phyloP scores from a whole-genome alignment of 192 early-diverging fungal species.

The Paraglomus brasilianum region DNA sequence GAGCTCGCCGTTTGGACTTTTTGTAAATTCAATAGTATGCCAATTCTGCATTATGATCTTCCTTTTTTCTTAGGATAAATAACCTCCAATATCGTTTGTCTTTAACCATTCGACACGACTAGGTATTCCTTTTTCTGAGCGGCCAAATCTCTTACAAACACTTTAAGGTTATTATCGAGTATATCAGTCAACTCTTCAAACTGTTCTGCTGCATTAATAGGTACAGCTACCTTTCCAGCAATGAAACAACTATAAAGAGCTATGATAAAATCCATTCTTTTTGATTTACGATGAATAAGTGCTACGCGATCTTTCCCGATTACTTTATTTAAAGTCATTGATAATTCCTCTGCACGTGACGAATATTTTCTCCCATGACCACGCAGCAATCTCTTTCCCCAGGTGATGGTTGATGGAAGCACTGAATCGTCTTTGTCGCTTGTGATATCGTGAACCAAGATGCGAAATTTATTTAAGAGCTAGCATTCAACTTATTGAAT shows the following conservation, averaged over 20 bases:
- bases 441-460: constrained; percentile 2
- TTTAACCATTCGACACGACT: constrained; percentile 76
- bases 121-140: constrained; percentile 62
- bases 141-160: constrained; percentile 70
- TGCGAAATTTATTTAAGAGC: too few relatives aligned
- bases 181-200: constrained; percentile 76
- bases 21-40: constrained; percentile 88
- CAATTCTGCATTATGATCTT: constrained; percentile 60
- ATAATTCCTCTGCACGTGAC: constrained; percentile 68
- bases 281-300: constrained; percentile 75
- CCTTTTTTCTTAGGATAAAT: constrained; percentile 58
- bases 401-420: constrained; percentile 31
- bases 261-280: constrained; percentile 79
- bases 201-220: constrained; percentile 79
- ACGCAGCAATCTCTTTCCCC: constrained; percentile 63
- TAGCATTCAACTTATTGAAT: too few relatives aligned
- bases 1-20: constrained; percentile 76
- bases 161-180: constrained; percentile 66
- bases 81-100: constrained; percentile 74
- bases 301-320: constrained; percentile 70
- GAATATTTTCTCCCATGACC: constrained; percentile 76
- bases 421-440: neutral
- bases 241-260: constrained; percentile 79
- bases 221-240: constrained; percentile 80
- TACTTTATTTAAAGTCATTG: constrained; percentile 64